Conservation (phyloP, 208 protist genomes). For the Trypanosoma boissoni region DNA sequence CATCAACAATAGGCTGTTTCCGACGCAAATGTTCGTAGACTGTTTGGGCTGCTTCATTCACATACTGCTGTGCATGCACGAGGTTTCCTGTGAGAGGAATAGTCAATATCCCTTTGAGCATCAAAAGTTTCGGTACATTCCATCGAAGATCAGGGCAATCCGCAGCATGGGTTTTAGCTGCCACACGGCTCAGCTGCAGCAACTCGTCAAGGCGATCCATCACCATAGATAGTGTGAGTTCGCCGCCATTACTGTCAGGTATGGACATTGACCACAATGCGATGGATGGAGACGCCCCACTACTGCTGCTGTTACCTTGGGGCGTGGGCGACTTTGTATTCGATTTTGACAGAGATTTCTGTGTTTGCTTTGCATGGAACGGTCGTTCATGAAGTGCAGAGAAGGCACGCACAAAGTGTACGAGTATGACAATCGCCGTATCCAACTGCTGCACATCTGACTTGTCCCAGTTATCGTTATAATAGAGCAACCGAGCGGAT, state of each 20-base stretch:
- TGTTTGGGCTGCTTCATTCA: slow-evolving; percentile 49
- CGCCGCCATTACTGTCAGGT: slow-evolving; percentile 22
- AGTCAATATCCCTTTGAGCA: slow-evolving; percentile 65
- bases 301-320: too few species aligned
- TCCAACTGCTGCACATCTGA: slow-evolving; percentile 64
- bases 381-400: slow-evolving; percentile 55
- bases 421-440: slow-evolving; percentile 63
- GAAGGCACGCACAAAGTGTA: slow-evolving; percentile 78
- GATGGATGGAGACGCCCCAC: too few species aligned
- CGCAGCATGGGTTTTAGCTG: slow-evolving; percentile 31
- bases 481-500: slow-evolving; percentile 57
- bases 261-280: slow-evolving; percentile 42
- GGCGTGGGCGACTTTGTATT: too few species aligned
- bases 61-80: slow-evolving; percentile 32
- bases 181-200: slow-evolving; percentile 33
- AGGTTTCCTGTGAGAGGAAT: slow-evolving; percentile 78
- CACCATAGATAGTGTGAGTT: slow-evolving; percentile 52
- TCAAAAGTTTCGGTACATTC: slow-evolving; percentile 65
- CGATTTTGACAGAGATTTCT: background rate
- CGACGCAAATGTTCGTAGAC: slow-evolving; percentile 45
- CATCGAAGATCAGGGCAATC: slow-evolving; percentile 47
- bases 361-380: slow-evolving; percentile 41
- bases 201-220: slow-evolving; percentile 70
- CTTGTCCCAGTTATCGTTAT: slow-evolving; percentile 71
- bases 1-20: slow-evolving; percentile 52